phyloP scores from a whole-genome alignment of 345 rosid species.

The Eucalyptus leucophloia region DNA sequence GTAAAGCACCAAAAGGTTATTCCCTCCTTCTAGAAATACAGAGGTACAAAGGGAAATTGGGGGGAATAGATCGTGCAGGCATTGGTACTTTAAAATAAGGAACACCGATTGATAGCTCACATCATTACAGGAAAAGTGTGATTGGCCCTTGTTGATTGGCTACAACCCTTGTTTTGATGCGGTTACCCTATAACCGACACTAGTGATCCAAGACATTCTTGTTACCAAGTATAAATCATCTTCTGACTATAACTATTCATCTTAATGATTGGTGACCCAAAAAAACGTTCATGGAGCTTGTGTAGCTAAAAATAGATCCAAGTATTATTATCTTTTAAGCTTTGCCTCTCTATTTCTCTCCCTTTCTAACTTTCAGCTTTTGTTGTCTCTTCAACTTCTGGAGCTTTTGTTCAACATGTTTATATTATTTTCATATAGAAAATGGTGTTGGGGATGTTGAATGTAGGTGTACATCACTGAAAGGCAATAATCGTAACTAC shows the following conservation, averaged over 20 bases:
- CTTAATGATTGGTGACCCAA: not conserved
- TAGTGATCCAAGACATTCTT: not conserved
- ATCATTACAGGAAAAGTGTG: not conserved
- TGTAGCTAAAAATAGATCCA: not conserved
- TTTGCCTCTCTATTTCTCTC: not conserved
- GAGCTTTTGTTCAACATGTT: not conserved
- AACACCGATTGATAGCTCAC: no score
- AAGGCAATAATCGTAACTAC: not conserved
- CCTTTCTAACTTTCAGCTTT: not conserved
- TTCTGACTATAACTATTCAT: not conserved
- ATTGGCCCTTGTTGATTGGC: not conserved
- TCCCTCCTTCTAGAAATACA: not conserved
- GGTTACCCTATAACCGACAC: not conserved
- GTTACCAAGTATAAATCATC: not conserved
- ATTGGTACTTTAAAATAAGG: no score
- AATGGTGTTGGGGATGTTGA: not conserved
- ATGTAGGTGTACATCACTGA: not conserved
- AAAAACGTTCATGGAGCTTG: not conserved
- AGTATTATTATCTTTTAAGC: not conserved
- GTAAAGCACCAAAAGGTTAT: not conserved
- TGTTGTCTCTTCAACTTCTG: not conserved
- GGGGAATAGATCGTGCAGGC: not conserved
- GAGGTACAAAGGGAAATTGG: not conserved
- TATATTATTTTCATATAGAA: no score
- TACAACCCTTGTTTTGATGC: not conserved